These are phyloP conservation scores for Pythium brachiatum DNA, from an alignment of 352 stramenopile genomes.

Conservation along the genomic window DNA sequence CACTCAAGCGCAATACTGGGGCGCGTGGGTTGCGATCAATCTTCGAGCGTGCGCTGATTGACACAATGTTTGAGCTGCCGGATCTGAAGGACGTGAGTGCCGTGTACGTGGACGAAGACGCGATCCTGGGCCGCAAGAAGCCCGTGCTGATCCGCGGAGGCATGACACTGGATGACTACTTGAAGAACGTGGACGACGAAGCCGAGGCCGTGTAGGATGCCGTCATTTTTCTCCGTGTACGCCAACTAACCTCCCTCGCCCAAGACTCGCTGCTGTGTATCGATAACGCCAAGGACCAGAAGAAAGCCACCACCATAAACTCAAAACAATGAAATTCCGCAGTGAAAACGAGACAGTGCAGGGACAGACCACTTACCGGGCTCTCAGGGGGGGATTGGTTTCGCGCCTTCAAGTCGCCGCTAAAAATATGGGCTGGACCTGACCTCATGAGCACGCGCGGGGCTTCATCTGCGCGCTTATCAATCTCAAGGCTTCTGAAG, in stretches of 20 bases:
- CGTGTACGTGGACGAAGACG: constrained; percentile 93
- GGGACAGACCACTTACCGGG: background rate
- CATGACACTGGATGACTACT: constrained; percentile 66
- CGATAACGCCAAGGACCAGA: background rate
- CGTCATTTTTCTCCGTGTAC: background rate
- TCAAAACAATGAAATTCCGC: constrained; percentile 4
- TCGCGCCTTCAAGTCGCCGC: background rate
- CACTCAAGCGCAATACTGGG: constrained; percentile 93
- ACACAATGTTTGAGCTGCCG: constrained; percentile 96
- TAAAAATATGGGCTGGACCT: background rate
- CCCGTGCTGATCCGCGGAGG: constrained; percentile 87
- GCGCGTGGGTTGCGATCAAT: constrained; percentile 95
- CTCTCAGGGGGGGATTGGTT: background rate
- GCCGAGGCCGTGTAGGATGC: constrained; percentile 42
- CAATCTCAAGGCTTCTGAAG: background rate
- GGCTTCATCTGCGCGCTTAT: background rate
- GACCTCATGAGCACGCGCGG: background rate
- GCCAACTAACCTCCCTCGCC: background rate
- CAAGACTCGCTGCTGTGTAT: constrained; percentile 2
- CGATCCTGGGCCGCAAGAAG: constrained; percentile 86
- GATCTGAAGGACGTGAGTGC: constrained; percentile 90
- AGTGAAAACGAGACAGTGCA: constrained; percentile 4
- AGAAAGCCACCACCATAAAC: background rate
- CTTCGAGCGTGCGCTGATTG: constrained; percentile 93
- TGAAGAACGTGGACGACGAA: constrained; percentile 66